Conservation (phyloP, 1,139 yeast species). For the Diutina siamensis region DNA sequence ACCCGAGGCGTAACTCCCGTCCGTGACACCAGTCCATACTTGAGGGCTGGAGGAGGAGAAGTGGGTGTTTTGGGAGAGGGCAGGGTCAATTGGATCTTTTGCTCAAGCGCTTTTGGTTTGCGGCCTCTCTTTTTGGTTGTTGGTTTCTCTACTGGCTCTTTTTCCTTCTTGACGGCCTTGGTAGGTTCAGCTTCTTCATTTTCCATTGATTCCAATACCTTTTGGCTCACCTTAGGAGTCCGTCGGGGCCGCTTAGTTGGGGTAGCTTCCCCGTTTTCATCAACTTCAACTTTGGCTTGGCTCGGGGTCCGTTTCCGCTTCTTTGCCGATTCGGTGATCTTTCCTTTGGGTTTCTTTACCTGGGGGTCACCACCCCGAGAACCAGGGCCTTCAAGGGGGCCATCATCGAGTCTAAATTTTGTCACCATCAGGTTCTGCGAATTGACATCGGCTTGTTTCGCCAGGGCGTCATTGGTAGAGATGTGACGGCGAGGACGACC, state of each 20-base stretch:
- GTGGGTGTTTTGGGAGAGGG: neutral
- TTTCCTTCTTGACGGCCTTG: too few relatives aligned
- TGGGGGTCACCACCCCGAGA: slow-evolving; percentile 27
- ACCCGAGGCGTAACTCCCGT: neutral
- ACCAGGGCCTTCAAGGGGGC: slow-evolving; percentile 34
- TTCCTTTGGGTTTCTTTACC: neutral
- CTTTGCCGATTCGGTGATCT: neutral
- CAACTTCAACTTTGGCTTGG: too few relatives aligned
- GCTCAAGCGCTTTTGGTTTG: neutral
- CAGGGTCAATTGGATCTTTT: neutral
- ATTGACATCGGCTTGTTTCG: slow-evolving; percentile 1
- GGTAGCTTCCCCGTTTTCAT: neutral
- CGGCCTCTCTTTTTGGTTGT: neutral
- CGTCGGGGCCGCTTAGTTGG: neutral
- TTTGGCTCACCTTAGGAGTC: neutral
- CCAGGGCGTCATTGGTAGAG: neutral
- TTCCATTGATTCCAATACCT: neutral
- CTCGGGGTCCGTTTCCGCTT: neutral
- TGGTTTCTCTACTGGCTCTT: neutral
- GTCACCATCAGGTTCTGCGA: slow-evolving; percentile 22
- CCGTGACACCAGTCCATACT: neutral
- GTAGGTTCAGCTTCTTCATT: neutral
- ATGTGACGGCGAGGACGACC: slow-evolving; percentile 5
- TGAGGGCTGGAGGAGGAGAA: neutral
- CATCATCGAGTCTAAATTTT: slow-evolving; percentile 25